Percentiles rank a stretch among this genome's conserved stretches.
These are phyloP conservation scores for Coelastrella sp. DNA, from an alignment of 139 green algal species.

Conservation along the genomic window DNA sequence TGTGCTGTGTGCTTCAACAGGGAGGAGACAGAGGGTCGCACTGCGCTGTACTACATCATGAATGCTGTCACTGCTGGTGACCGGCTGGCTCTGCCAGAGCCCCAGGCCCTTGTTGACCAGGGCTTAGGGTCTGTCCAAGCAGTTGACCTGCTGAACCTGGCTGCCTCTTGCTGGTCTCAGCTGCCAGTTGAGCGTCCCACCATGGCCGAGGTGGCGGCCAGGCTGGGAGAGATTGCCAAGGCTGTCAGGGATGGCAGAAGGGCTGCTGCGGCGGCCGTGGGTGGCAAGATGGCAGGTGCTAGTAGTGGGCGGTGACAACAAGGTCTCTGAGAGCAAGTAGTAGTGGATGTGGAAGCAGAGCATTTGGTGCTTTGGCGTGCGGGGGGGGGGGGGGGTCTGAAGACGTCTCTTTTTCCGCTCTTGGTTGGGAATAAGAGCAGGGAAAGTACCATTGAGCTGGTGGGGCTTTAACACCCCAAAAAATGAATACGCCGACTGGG, in stretches of 20 bases:
- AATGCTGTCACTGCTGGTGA: slow-evolving; percentile 41
- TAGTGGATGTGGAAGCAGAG: too few species aligned
- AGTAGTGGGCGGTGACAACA: background rate
- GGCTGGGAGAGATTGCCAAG: slow-evolving; percentile 17
- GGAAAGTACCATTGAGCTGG: too few species aligned
- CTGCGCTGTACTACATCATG: slow-evolving; percentile 45
- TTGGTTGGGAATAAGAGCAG: too few species aligned
- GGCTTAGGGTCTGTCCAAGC: background rate
- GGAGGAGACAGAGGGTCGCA: slow-evolving; percentile 42
- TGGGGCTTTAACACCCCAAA: too few species aligned
- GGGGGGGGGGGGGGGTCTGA: too few species aligned
- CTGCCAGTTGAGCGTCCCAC: slow-evolving; percentile 49
- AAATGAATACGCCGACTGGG: too few species aligned
- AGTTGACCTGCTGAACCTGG: slow-evolving; percentile 32
- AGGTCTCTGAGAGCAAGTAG: too few species aligned
- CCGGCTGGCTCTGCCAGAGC: slow-evolving; percentile 52
- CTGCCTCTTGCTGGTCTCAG: slow-evolving; percentile 50
- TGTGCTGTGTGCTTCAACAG: slow-evolving; percentile 22
- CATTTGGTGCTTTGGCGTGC: too few species aligned
- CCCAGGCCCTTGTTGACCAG: slow-evolving; percentile 31
- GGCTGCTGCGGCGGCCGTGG: background rate
- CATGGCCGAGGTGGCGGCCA: slow-evolving; percentile 45
- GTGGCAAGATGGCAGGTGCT: background rate
- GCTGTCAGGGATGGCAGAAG: background rate
- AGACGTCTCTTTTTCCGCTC: too few species aligned